Base-by-base conservation (phyloP, 2,329 filamentous ascomycete species). In the Cytospora piceae region DNA sequence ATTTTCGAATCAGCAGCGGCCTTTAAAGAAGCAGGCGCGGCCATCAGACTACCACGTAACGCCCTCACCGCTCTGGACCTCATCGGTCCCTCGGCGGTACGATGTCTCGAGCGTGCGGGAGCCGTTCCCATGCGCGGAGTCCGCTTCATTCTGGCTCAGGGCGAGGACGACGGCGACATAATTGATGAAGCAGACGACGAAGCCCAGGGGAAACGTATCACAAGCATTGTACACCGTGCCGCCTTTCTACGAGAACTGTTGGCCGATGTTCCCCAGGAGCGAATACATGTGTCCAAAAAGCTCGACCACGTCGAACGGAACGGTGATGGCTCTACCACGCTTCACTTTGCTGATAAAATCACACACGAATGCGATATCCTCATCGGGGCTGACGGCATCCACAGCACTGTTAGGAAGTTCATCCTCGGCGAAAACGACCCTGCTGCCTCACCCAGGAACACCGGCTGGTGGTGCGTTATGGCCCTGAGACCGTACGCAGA, bases 321-420 rank as follows among this genome's bases (percentile, higher is more conserved):
- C 0, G 24, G 32, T 4, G 54, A 64, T 39, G 34, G 61, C 20
- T 42, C 53, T 22, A 4, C 71, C 3, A 69, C 58, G 2, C 62
- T 73, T 1, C 20, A 65, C 34, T 73, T 73, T 42, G 59, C 69
- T 0, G 72, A 73, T 32, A 67, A 65, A 2, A 72, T 62, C 7
- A 71, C 66, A 0, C 69, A 71, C 29, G 69, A 72, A 8, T 73
- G 76, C n/a, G 76, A 80, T 63, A 69, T 78, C n/a, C 72, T 79
- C 20, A 69, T 80, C 51, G 77, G 76, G 1, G 77, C 76, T 8
- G 78, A 80, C 59, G 77, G 78, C 20, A 75, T 79, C 7, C 75
- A 76, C 34, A 79, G 77, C 29, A 73, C 72, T 42, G 77, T 78
- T 2, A 72, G 78, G 15, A 75, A 77, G 62, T 62, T 77, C 15